Conservation (phyloP, 768 basidiomycete genomes). For the Stropharia rugosoannulata region DNA sequence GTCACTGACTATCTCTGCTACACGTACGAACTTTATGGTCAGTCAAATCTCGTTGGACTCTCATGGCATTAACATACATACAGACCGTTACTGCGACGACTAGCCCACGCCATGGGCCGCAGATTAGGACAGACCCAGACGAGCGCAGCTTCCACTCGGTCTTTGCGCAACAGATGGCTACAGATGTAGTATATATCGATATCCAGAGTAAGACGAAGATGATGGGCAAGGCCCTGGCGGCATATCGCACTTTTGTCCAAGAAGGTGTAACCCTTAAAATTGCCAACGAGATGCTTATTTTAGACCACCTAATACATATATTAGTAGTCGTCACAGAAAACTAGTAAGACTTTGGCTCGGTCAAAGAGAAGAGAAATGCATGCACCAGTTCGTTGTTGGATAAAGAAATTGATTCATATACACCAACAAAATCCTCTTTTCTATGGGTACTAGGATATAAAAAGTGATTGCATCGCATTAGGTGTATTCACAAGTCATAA, state of each 20-base stretch:
- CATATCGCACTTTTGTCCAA: not conserved
- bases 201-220: conserved; percentile 3
- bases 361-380: no score
- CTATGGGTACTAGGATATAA: not conserved
- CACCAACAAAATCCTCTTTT: not conserved
- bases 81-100: not conserved
- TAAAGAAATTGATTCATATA: not conserved
- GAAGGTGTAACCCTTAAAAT: conserved; percentile 3
- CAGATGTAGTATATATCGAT: not conserved
- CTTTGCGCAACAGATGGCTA: not conserved
- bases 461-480: not conserved
- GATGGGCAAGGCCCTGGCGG: not conserved
- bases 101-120: not conserved
- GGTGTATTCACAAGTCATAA: not conserved
- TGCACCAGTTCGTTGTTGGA: conserved; percentile 4
- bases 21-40: not conserved
- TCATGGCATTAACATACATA: not conserved
- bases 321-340: not conserved
- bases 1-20: conserved; percentile 4
- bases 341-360: not conserved
- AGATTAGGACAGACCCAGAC: not conserved
- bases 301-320: conserved; percentile 7
- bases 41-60: no score
- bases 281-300: conserved; percentile 7
- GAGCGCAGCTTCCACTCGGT: not conserved